Evolutionary conservation across 257 asterid genomes (phyloP).

Genomic region (Solanum clarkiae): DNA sequence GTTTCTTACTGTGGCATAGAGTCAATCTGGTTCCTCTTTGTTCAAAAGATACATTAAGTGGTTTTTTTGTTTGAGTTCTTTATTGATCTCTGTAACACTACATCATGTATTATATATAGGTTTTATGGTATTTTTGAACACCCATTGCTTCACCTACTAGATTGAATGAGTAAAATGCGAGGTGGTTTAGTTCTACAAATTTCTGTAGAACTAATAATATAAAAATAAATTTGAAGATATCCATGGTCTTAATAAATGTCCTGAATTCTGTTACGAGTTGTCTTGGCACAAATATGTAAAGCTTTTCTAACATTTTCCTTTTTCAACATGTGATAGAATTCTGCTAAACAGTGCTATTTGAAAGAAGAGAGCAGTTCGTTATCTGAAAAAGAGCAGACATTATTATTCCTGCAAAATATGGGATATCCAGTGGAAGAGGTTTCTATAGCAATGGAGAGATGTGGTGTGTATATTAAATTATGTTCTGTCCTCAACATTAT

Average conservation of each 20-base stretch:
- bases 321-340: neutral
- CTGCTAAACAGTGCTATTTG: neutral
- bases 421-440: conserved; percentile 52
- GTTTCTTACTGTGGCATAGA: neutral
- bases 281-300: neutral
- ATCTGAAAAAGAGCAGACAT: conserved; percentile 26
- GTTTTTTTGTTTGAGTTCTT: neutral
- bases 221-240: neutral
- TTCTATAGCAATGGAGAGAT: conserved; percentile 45
- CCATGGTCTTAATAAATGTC: neutral
- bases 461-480: conserved; percentile 22
- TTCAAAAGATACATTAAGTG: neutral
- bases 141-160: neutral
- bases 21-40: neutral
- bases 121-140: neutral
- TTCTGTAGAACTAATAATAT: neutral
- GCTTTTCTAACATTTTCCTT: neutral
- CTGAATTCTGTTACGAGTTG: neutral
- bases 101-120: neutral
- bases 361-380: conserved; percentile 21
- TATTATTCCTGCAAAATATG: conserved; percentile 34
- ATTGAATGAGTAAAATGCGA: neutral
- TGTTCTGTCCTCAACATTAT: neutral
- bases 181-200: neutral
- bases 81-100: neutral